Evolutionary conservation across 2,329 filamentous ascomycete species (phyloP).

Genomic region (Apiospora kogelbergensis): DNA sequence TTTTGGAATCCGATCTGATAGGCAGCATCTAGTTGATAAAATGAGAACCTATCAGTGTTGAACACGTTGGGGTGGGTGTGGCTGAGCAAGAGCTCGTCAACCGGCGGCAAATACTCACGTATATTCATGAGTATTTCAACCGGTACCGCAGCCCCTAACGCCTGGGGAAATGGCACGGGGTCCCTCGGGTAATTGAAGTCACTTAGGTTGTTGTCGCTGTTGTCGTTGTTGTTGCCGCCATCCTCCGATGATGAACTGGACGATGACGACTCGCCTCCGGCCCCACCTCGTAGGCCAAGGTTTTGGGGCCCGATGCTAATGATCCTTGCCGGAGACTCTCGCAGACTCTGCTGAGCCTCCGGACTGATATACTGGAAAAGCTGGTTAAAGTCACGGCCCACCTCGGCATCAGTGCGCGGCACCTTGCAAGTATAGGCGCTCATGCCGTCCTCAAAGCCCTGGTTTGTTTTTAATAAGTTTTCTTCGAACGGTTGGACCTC

Average conservation of each 20-base stretch:
- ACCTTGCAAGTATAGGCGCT: background rate
- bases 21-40: background rate
- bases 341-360: background rate
- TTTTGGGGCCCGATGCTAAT: background rate
- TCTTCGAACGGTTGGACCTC: too few relatives aligned
- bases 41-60: background rate
- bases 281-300: background rate
- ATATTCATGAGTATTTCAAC: background rate
- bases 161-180: fast-evolving
- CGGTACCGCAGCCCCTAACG: background rate
- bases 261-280: background rate
- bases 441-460: too few relatives aligned
- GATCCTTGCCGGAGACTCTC: background rate
- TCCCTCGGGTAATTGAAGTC: background rate
- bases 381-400: background rate
- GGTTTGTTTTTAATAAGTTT: too few relatives aligned
- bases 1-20: background rate
- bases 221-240: background rate
- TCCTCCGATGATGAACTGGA: background rate
- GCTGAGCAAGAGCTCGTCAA: background rate
- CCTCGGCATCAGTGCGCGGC: background rate
- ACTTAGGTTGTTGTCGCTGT: background rate
- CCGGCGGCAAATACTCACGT: background rate
- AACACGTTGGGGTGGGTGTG: background rate
- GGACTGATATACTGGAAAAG: background rate